Evolutionary conservation across 176 grass and related monocot genomes (phyloP), one percentile per base, ranked within the genome.

Genomic region (Cocos nucifera): DNA sequence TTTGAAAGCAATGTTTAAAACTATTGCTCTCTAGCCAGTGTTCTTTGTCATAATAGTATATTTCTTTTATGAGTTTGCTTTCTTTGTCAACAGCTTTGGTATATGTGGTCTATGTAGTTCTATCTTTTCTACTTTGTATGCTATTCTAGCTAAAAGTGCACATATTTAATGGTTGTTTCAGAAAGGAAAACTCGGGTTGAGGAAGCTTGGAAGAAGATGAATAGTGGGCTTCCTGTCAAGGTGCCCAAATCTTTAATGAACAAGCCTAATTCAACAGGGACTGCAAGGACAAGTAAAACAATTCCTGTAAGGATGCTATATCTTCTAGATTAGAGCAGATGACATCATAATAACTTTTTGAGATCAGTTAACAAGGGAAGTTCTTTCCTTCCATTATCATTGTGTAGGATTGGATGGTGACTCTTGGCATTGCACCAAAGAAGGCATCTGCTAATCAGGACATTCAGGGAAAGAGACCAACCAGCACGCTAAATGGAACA

Each of bases 151-250:
- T 30, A 4, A 58, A 39, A 1, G 3, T 35, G 16, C 3, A 29
- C 8, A 19, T 16, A 44, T 14, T 14, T 70, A 12, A 18, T 62
- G 50, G 67, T 65, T 72, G 59, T 35, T 58, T 22, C 61, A 98
- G 94, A 79, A 58, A 67, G 73, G 60, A 89, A 81, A 73, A 65
- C 88, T 53, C 81, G 85, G 20, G 82, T 98, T 51, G 88, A 98
- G 17, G 94, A 93, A 80, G 35, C 76, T 17, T 98, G 94, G 94
- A 91, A 86, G 74, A 93, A 89, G 82, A 98, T 98, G 88, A 98
- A 98, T 73, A 75, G 76, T 29, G 93, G 87, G 27, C 21, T 89
- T 2, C 88, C 88, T 60, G 70, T 56, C 29, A 93, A 83, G 59
- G 54, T 79, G 70, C 79, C 82, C 57, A 93, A 83, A 70, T 62